A percentile compares a stretch with the other conserved stretches of the same genome.
Evolutionary conservation across 2,329 filamentous ascomycete genomes (phyloP).

Genomic region (Bipolaris bicolor): DNA sequence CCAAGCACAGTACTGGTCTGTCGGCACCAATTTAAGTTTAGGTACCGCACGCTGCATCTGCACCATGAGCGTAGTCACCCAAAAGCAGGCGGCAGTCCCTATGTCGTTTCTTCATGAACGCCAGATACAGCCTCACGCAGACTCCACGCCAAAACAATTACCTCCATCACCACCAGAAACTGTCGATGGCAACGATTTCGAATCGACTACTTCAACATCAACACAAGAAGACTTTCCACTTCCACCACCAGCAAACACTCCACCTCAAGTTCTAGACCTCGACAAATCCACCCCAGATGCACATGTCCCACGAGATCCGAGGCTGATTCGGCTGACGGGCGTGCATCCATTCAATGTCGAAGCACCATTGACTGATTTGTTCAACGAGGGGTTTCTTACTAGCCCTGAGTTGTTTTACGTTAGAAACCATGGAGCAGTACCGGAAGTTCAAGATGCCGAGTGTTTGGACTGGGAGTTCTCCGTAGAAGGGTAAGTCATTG

Average conservation of each 20-base stretch:
- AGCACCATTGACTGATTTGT: constrained; percentile 78
- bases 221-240: constrained; percentile 62
- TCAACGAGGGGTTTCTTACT: constrained; percentile 82
- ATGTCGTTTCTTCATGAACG: constrained; percentile 22
- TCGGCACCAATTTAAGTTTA: background rate
- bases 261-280: constrained; percentile 70
- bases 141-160: constrained; percentile 26
- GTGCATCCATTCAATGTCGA: constrained; percentile 92
- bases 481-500: constrained; percentile 67
- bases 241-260: constrained; percentile 66
- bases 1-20: background rate
- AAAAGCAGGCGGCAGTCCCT: constrained; percentile 20
- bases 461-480: constrained; percentile 81
- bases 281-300: constrained; percentile 83
- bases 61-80: constrained; percentile 29
- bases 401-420: constrained; percentile 90
- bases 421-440: constrained; percentile 85
- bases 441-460: constrained; percentile 72
- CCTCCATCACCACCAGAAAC: constrained; percentile 47
- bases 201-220: constrained; percentile 23
- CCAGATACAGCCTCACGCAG: constrained; percentile 26
- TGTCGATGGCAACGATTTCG: constrained; percentile 40
- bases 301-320: constrained; percentile 79
- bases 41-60: background rate
- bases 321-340: constrained; percentile 85